Base-by-base conservation (phyloP, 768 basidiomycete species). In the Tulasnella sp. region DNA sequence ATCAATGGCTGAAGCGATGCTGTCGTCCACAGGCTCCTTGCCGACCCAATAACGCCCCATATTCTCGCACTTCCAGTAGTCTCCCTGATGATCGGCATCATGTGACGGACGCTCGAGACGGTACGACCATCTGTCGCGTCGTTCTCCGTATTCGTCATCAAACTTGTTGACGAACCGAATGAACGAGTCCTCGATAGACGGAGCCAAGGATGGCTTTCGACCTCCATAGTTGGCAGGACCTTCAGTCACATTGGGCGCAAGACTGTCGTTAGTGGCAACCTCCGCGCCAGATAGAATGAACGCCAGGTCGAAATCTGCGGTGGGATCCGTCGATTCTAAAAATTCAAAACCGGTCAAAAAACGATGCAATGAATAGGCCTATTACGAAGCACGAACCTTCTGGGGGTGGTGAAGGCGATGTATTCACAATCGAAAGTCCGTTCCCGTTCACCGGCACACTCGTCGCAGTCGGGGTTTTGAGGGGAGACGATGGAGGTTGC, bases 41-140 rank as follows among this genome's bases (percentile, higher is more conserved):
- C 85, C 83, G 7, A 91, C 87, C 77, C 83, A 88, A 79, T 88
- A 90, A 70, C 84, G 81, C 14, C 90, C 90, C 42, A 88, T 83
- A 40, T 85, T 80, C 11, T 84, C 83, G 76, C 88, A 89, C 65
- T 82, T 80, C 91, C 90, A 92, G 72, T 87, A 80, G 75, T 92
- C 90, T 34, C 69, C 71, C 12, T 36, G 42, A 34, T 65, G 34
- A 9, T 37, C 36, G 3, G 62, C 59, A 32, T 67, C 36, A 19
- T 16, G 11, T 32, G 74, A 26, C 0, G 76, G 41, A 41, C 77
- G 77, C 12, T 76, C 77, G 47, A 72, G 37, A 76, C 69, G 34
- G 70, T 81, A 81, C 11, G 78, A 79, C 81, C 81, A 81, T 26
- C 79, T 77, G 14, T 78, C 79, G 17, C 81, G 73, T 41, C 80